These are phyloP conservation scores for Gentiana straminea DNA, from an alignment of 257 asterid species.

Conservation along the genomic window DNA sequence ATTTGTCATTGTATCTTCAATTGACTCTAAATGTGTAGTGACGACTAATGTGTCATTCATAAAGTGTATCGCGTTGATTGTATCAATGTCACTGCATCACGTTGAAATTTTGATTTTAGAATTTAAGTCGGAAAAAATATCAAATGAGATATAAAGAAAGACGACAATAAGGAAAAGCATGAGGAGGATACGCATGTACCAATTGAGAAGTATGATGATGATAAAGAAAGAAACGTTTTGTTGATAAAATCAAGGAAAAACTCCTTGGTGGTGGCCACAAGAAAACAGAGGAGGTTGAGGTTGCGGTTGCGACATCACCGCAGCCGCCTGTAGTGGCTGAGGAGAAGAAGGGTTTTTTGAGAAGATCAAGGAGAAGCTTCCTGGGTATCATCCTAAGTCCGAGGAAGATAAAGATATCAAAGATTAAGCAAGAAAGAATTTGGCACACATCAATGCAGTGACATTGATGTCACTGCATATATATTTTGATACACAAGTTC, in stretches of 20 bases:
- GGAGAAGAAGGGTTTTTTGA: constrained; percentile 74
- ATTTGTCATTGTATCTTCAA: too few relatives aligned
- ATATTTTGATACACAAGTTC: too few relatives aligned
- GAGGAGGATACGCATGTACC: constrained; percentile 19
- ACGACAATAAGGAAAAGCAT: constrained; percentile 17
- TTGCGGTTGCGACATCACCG: constrained; percentile 1
- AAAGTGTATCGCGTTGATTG: too few relatives aligned
- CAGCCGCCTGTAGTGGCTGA: constrained; percentile 15
- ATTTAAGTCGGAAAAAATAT: too few relatives aligned
- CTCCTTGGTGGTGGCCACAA: constrained; percentile 45
- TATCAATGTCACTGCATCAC: too few relatives aligned
- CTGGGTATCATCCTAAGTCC: constrained; percentile 62
- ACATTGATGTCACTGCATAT: too few relatives aligned
- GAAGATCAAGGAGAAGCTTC: constrained; percentile 90
- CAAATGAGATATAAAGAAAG: constrained; percentile 15
- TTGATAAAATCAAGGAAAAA: constrained; percentile 70
- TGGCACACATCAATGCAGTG: too few relatives aligned
- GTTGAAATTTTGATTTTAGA: too few relatives aligned
- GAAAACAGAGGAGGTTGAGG: constrained; percentile 42
- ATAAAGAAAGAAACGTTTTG: constrained; percentile 44
- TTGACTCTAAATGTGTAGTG: too few relatives aligned
- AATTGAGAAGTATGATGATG: constrained; percentile 32
- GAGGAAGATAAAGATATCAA: constrained; percentile 49
- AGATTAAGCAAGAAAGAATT: constrained; percentile 21
- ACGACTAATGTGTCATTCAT: too few relatives aligned